A percentile compares a stretch with the other conserved stretches of the same genome.
phyloP scores from a whole-genome alignment of 2,329 filamentous ascomycete genomes.

The Penicillium sp. region DNA sequence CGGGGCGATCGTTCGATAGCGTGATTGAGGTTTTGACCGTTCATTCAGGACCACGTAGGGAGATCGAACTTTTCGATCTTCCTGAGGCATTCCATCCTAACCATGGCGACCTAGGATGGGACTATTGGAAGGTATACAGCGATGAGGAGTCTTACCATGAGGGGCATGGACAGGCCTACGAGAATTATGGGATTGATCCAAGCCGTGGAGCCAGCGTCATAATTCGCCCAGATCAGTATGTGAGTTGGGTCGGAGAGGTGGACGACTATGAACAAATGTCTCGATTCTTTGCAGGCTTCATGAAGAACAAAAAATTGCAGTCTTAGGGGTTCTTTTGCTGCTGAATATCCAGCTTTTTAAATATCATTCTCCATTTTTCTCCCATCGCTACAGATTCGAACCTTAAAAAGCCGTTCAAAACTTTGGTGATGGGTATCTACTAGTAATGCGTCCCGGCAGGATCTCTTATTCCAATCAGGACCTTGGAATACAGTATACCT shows the following conservation, averaged over 20 bases:
- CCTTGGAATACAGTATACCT: no score
- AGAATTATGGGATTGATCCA: background rate
- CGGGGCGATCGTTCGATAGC: background rate
- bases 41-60: background rate
- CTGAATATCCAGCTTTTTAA: no score
- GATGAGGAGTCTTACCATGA: constrained; percentile 2
- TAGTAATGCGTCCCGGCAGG: no score
- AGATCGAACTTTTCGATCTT: background rate
- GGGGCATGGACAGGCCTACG: constrained; percentile 1
- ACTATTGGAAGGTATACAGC: constrained; percentile 1
- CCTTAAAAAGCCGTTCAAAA: no score
- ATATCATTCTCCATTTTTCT: no score
- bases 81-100: background rate
- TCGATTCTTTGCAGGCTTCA: no score
- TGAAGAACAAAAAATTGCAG: no score
- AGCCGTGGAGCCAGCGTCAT: background rate
- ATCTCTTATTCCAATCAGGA: no score
- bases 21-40: background rate
- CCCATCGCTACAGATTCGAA: no score
- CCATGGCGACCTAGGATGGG: background rate
- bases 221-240: constrained; percentile 6
- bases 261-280: no score
- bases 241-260: background rate
- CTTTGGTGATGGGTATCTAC: no score
- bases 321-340: no score